Evolutionary conservation across 2,329 filamentous ascomycete species (phyloP).

Genomic region (Cladobotryum protrusum): DNA sequence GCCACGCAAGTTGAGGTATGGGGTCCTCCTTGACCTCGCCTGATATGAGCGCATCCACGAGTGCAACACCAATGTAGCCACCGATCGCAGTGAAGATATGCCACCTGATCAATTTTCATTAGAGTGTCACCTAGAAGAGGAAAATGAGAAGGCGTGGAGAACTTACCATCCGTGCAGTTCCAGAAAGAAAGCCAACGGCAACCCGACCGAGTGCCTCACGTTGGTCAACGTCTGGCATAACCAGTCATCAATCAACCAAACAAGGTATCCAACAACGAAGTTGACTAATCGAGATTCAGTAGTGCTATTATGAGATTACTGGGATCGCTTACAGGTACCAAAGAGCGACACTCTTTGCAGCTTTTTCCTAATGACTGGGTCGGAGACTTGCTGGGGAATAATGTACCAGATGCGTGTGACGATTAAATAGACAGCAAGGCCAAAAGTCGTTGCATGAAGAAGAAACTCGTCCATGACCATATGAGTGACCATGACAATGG

Average conservation of each 20-base stretch:
- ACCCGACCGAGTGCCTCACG: constrained; percentile 23
- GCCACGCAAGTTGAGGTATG: constrained; percentile 28
- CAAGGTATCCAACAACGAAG: constrained; percentile 31
- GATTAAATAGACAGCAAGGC: constrained; percentile 29
- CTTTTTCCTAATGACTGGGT: constrained; percentile 17
- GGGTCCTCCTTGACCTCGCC: constrained; percentile 26
- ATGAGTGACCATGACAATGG: constrained; percentile 32
- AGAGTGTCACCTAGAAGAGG: not conserved
- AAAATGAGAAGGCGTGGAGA: not conserved
- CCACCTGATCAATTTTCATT: constrained; percentile 27
- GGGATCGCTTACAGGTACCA: constrained; percentile 15
- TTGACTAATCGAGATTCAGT: constrained; percentile 17
- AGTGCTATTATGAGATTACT: no score
- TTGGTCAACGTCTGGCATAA: constrained; percentile 25
- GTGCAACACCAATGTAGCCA: constrained; percentile 32
- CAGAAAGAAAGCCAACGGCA: constrained; percentile 32
- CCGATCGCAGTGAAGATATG: constrained; percentile 36
- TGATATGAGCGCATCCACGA: constrained; percentile 32
- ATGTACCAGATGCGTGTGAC: constrained; percentile 23
- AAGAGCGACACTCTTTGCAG: constrained; percentile 16
- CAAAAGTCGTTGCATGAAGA: constrained; percentile 31
- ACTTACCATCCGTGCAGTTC: constrained; percentile 38
- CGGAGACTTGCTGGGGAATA: constrained; percentile 26
- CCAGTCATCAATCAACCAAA: constrained; percentile 35
- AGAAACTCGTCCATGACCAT: constrained; percentile 38